phyloP scores from a whole-genome alignment of 345 rosid genomes.

The Limnanthes douglasii region DNA sequence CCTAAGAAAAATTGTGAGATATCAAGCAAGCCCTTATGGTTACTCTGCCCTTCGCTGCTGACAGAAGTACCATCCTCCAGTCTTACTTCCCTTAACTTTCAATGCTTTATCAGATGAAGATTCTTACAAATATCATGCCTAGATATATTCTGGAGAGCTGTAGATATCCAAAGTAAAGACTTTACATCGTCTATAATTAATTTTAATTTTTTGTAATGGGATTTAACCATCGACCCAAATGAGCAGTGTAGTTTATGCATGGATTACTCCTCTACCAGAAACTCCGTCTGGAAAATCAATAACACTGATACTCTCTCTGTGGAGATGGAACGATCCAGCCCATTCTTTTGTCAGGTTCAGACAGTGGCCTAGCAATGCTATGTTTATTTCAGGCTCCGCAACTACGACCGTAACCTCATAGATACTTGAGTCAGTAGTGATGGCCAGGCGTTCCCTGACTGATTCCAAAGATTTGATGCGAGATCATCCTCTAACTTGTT shows the following conservation, averaged over 20 bases:
- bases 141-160: too few relatives aligned
- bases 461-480: constrained; percentile 31
- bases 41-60: too few relatives aligned
- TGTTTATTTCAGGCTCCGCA: constrained; percentile 33
- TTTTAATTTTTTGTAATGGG: constrained; percentile 78
- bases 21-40: too few relatives aligned
- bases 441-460: constrained; percentile 55
- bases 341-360: constrained; percentile 53
- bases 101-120: too few relatives aligned
- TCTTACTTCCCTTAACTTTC: too few relatives aligned
- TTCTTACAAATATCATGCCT: too few relatives aligned
- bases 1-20: too few relatives aligned
- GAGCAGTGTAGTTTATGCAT: constrained; percentile 91
- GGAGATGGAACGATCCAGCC: constrained; percentile 47
- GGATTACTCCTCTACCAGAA: constrained; percentile 28
- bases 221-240: constrained; percentile 84
- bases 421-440: constrained; percentile 32
- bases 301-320: constrained; percentile 38
- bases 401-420: constrained; percentile 31
- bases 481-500: constrained; percentile 29
- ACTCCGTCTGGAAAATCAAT: constrained; percentile 59
- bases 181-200: too few relatives aligned
- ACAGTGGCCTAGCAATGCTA: constrained; percentile 60
- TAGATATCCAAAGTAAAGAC: too few relatives aligned
- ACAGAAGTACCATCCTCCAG: too few relatives aligned